Evolutionary conservation across 148 eudicot species (phyloP).

Genomic region (Camellia japonica): DNA sequence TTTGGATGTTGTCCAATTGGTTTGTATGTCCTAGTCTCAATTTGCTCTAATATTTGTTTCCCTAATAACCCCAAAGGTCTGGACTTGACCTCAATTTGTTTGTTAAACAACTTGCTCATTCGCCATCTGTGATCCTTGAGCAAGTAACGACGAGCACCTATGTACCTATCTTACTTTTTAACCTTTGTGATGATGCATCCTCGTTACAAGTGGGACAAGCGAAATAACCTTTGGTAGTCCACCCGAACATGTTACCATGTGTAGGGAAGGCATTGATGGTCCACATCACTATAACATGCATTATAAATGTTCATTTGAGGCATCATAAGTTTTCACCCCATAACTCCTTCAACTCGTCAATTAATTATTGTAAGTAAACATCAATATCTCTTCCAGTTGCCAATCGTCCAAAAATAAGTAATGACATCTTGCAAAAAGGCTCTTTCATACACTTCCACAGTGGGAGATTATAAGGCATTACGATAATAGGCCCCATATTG

Average conservation of each 20-base stretch:
- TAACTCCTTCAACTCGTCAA: slow-evolving; percentile 7
- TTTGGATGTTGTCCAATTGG: neutral
- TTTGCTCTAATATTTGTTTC: neutral
- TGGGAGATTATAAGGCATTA: slow-evolving; percentile 3
- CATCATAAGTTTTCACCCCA: neutral
- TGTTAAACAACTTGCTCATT: neutral
- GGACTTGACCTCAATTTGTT: neutral
- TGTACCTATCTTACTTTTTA: no score
- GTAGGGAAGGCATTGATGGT: no score
- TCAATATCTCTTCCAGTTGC: slow-evolving; percentile 9
- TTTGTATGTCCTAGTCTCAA: neutral
- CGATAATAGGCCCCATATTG: slow-evolving; percentile 11
- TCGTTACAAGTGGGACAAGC: no score
- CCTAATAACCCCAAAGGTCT: neutral
- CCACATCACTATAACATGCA: no score
- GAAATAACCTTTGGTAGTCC: no score
- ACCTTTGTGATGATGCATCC: no score
- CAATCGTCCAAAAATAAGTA: neutral
- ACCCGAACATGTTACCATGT: no score
- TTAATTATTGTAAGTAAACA: slow-evolving; percentile 1
- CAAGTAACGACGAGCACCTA: no score
- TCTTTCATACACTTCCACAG: no score
- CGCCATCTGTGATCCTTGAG: no score
- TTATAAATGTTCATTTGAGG: no score
- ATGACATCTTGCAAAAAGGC: no score